phyloP scores from a whole-genome alignment of 2,329 filamentous ascomycete genomes.

The Rutstroemia sp. region DNA sequence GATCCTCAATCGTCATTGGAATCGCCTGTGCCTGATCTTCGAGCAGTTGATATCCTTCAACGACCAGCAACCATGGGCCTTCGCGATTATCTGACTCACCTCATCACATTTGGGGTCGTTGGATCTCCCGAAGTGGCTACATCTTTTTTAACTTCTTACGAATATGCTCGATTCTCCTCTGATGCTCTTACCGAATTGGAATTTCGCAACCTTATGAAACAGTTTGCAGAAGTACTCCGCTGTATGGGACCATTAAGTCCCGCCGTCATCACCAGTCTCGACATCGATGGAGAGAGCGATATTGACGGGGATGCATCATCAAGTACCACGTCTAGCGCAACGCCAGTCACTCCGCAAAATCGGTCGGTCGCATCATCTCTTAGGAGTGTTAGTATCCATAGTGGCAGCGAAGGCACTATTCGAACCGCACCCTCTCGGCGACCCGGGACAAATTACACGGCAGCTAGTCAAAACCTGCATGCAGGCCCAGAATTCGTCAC shows the following conservation, averaged over 20 bases:
- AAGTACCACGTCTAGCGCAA: constrained; percentile 9
- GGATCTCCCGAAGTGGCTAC: constrained; percentile 42
- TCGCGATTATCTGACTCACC: constrained; percentile 68
- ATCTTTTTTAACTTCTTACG: constrained; percentile 69
- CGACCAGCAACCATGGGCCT: constrained; percentile 65
- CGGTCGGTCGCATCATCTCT: constrained; percentile 21
- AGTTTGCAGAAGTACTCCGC: constrained; percentile 74
- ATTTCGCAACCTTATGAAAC: constrained; percentile 74
- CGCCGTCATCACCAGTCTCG: constrained; percentile 18
- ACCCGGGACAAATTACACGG: constrained; percentile 10
- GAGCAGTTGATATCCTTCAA: constrained; percentile 64
- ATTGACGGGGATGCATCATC: constrained; percentile 24
- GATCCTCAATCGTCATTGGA: constrained; percentile 34
- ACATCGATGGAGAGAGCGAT: constrained; percentile 22
- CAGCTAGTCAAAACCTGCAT: constrained; percentile 12
- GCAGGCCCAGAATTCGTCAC: constrained; percentile 24
- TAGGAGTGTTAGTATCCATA: constrained; percentile 17
- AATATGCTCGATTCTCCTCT: constrained; percentile 75
- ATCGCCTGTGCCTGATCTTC: constrained; percentile 50
- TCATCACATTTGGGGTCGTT: constrained; percentile 61
- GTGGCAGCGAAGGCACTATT: constrained; percentile 25
- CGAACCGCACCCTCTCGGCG: constrained; percentile 21
- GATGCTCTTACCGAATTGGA: constrained; percentile 57
- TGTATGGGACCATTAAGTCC: constrained; percentile 52
- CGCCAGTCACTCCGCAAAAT: constrained; percentile 20